Evolutionary conservation across 768 basidiomycete species (phyloP), one percentile per base, ranked within the genome.

Genomic region (Daedalea quercina): DNA sequence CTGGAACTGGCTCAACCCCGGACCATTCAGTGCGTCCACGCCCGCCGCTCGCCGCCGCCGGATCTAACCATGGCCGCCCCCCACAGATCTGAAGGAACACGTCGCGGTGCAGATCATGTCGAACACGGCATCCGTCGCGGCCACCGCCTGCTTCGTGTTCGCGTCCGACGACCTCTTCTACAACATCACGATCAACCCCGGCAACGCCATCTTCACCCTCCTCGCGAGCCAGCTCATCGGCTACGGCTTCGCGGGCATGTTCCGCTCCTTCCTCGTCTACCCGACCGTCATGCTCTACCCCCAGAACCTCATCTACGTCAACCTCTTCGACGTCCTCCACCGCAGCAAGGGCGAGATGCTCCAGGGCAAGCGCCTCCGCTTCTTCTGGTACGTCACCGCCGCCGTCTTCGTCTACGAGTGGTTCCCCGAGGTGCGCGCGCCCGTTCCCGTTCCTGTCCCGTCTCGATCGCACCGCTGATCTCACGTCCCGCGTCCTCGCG

Each of bases 141-240:
- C 46, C 9, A 13, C n/a, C 25, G 46, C 46, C 3, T 47, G 46
- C 31, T 23, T 47, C 20, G 46, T 47, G n/a, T 47, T 47, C 22
- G 46, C 46, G 20, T 26, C 46, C 3, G 46, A 47, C 25, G 46
- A 47, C 19, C 46, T 47, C 20, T 47, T 47, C 46, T 47, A 47
- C 46, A 47, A 47, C 28, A 20, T 47, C 46, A 47, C 46, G 9
- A 26, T 47, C 31, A 47, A 47, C 28, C 23, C 28, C 17, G 60
- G 56, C 22, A 37, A 59, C 35, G 55, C 57, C 11, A 64, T 64
- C 44, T 55, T 64, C 63, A 70, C 57, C 67, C 54, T 60, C 15
- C 55, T 60, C 43, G 54, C 55, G 9, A 54, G 57, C 6, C 63
- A 64, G 44, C 55, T 60, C n/a, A 28, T 64, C 20, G 63, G 63